A percentile compares a stretch with the other conserved stretches of the same genome.
These are phyloP conservation scores for Cystobasidium slooffiae DNA, from an alignment of 1,284 basidiomycete genomes.

Conservation along the genomic window DNA sequence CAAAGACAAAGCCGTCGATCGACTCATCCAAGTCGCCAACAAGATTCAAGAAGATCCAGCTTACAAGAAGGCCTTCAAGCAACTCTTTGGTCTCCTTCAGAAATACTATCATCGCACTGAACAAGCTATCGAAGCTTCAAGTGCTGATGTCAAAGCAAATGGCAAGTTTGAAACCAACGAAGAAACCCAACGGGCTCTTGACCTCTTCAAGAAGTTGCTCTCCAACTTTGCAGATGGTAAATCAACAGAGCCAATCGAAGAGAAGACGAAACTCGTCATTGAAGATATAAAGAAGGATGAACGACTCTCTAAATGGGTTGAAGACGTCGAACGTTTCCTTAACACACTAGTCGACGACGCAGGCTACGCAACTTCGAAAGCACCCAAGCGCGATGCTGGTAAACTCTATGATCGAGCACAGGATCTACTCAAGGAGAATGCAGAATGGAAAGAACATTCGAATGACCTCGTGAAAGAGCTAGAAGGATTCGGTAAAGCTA, in stretches of 20 bases:
- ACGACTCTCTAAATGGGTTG: constrained; percentile 56
- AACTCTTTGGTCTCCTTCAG: constrained; percentile 58
- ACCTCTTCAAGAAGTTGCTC: constrained; percentile 51
- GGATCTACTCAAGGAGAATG: constrained; percentile 56
- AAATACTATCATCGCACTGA: constrained; percentile 59
- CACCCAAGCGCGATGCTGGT: constrained; percentile 56
- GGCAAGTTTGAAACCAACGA: constrained; percentile 54
- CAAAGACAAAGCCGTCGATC: constrained; percentile 58
- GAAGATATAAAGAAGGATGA: constrained; percentile 58
- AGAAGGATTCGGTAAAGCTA: constrained; percentile 56
- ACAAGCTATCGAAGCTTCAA: constrained; percentile 57
- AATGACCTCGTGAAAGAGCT: constrained; percentile 56
- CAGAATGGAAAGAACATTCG: constrained; percentile 56
- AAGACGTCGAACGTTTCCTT: constrained; percentile 55
- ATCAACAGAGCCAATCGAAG: constrained; percentile 57
- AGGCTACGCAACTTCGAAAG: constrained; percentile 56
- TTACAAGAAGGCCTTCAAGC: constrained; percentile 57
- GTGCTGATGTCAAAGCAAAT: constrained; percentile 56
- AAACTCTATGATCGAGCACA: constrained; percentile 58
- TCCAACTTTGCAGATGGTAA: constrained; percentile 58
- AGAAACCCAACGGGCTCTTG: constrained; percentile 39
- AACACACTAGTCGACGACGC: constrained; percentile 56
- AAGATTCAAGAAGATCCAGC: constrained; percentile 57
- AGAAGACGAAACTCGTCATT: constrained; percentile 56
- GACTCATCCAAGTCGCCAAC: constrained; percentile 57